Evolutionary conservation across 305 asterid species (phyloP).

Genomic region (Solanum chacoense): DNA sequence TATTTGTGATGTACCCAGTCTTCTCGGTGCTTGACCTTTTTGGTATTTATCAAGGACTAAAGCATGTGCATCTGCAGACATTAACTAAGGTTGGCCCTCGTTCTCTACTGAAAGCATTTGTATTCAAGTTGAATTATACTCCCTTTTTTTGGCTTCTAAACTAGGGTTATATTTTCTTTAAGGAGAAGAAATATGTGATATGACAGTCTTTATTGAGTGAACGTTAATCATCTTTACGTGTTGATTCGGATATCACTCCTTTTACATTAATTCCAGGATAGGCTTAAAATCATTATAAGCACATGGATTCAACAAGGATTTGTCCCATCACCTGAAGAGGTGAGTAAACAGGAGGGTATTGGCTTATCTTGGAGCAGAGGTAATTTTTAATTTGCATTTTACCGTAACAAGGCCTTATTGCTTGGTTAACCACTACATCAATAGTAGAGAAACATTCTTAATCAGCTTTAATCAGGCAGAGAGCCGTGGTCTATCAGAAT

Average conservation of each 20-base stretch:
- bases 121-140: background rate
- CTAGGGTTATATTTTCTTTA: background rate
- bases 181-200: background rate
- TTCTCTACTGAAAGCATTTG: background rate
- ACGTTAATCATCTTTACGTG: background rate
- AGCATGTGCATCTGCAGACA: conserved; percentile 90
- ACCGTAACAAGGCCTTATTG: background rate
- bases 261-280: conserved; percentile 43
- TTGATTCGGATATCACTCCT: background rate
- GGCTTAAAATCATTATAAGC: conserved; percentile 67
- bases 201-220: background rate
- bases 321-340: conserved; percentile 89
- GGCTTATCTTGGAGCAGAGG: conserved; percentile 51
- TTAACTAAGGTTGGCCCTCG: conserved; percentile 65
- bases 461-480: conserved; percentile 43
- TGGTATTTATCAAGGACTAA: conserved; percentile 87
- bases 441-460: conserved; percentile 8
- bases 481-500: conserved; percentile 65
- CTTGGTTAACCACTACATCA: conserved; percentile 3
- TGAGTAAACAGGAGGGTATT: conserved; percentile 67
- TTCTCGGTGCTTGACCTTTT: conserved; percentile 72
- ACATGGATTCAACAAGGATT: conserved; percentile 47
- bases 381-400: conserved; percentile 9
- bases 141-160: background rate
- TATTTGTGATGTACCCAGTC: conserved; percentile 70